These are phyloP conservation scores for Apophysomyces trapeziformis DNA, from an alignment of 371 early-diverging fungal genomes.

Conservation along the genomic window DNA sequence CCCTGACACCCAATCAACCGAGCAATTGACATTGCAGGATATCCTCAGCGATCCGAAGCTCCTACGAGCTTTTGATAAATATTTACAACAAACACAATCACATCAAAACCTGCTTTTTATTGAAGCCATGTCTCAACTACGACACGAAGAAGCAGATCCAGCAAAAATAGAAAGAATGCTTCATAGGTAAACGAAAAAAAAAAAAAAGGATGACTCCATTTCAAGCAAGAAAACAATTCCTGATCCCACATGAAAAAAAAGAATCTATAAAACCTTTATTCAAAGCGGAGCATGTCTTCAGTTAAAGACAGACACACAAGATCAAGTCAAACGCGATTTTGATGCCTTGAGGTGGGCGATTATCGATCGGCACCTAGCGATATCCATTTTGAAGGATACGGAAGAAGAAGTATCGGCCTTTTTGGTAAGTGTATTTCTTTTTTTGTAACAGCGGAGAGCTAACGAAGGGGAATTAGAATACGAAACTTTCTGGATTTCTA, in stretches of 20 bases:
- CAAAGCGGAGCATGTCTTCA: constrained; percentile 29
- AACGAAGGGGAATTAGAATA: not conserved
- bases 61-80: constrained; percentile 29
- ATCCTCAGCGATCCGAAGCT: constrained; percentile 35
- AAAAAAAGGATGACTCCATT: too few relatives aligned
- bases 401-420: constrained; percentile 35
- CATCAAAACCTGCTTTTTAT: constrained; percentile 34
- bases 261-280: constrained; percentile 37
- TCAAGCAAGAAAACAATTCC: not conserved
- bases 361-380: constrained; percentile 27
- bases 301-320: constrained; percentile 32
- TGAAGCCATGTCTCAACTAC: constrained; percentile 32
- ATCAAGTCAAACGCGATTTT: constrained; percentile 30
- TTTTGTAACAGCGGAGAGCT: not conserved
- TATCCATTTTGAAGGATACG: constrained; percentile 32
- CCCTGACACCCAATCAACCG: not conserved
- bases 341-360: constrained; percentile 33
- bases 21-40: constrained; percentile 22
- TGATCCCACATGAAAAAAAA: constrained; percentile 6
- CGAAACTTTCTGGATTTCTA: constrained; percentile 1
- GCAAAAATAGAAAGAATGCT: constrained; percentile 25
- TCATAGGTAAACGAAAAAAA: constrained; percentile 20
- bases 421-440: constrained; percentile 25
- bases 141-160: constrained; percentile 27
- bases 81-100: constrained; percentile 29